Evolutionary conservation across 2,329 filamentous ascomycete species (phyloP), one percentile per base, ranked within the genome.

Genomic region (Pseudocercospora macadamiae): DNA sequence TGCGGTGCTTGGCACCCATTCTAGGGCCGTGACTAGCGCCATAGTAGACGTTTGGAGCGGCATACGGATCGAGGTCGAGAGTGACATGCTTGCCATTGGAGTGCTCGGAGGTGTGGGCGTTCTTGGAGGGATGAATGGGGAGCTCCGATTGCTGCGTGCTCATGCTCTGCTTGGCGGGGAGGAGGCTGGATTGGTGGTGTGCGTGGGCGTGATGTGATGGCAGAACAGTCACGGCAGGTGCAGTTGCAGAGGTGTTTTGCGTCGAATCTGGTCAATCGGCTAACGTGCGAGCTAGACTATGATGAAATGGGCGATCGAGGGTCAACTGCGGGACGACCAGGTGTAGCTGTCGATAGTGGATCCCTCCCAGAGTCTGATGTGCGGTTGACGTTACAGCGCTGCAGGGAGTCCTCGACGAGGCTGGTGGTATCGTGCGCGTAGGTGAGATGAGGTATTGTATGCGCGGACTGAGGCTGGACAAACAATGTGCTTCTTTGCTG

Each of bases 31-130:
- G 76, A 59, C 78, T 78, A 52, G 81, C 76, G 64, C 84, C 83
- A 74, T 87, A 87, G 73, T 87, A 87, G 63, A 85, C 74, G 61
- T 83, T 79, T 7, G 84, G 79, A 36, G 83, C 76, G 34, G 83
- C 83, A 67, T 81, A 82, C 4, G 85, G 84, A 71, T 87, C 84
- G 64, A 79, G 69, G 57, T 75, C 75, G 53, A 68, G 64, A 14
- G 67, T 66, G 54, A 60, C 57, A 48, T 61, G 45, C 6, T 57
- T 47, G 23, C 4, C 16, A 42, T 42, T 42, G 16, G 16, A 8
- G 18, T n/a, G n/a, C n/a, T n/a, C n/a, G n/a, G n/a, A n/a, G n/a
- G n/a, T n/a, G 6, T 21, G 37, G 16, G 18, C 8, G 37, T 21
- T 10, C 5, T 18, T 19, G 16, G 37, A 8, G 28, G n/a, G n/a